Conservation (phyloP, 345 rosid species). For the Eucalyptus curtisii region DNA sequence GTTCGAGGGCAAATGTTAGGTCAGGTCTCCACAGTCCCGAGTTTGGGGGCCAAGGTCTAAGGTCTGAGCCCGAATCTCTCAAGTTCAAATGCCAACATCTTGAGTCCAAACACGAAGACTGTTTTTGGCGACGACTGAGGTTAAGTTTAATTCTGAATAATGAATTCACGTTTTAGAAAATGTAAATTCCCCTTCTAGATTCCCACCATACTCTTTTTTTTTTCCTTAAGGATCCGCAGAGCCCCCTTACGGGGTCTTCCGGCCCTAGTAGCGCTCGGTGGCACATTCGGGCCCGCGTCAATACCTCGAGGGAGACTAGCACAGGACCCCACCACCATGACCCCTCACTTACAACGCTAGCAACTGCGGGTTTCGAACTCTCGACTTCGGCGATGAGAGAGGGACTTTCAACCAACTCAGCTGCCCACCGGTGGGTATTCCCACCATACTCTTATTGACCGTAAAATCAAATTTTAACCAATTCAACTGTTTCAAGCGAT, state of each 20-base stretch:
- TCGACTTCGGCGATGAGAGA: too few species aligned
- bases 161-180: not conserved
- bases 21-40: not conserved
- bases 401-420: too few species aligned
- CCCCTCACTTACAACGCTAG: too few species aligned
- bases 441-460: not conserved
- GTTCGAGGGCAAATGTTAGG: not conserved
- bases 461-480: not conserved
- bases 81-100: not conserved
- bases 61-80: not conserved
- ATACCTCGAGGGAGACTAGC: too few species aligned
- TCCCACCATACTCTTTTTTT: not conserved
- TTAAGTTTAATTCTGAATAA: not conserved
- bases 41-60: not conserved
- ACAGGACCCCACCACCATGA: too few species aligned
- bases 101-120: not conserved
- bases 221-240: too few species aligned
- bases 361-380: too few species aligned
- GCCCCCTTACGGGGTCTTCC: too few species aligned
- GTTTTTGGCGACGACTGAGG: not conserved
- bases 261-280: too few species aligned
- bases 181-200: not conserved
- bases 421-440: too few species aligned
- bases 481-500: not conserved
- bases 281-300: too few species aligned